A percentile compares a stretch with the other conserved stretches of the same genome.
Conservation (phyloP, 129 eudicot genomes). For the Ambrosia artemisiifolia region DNA sequence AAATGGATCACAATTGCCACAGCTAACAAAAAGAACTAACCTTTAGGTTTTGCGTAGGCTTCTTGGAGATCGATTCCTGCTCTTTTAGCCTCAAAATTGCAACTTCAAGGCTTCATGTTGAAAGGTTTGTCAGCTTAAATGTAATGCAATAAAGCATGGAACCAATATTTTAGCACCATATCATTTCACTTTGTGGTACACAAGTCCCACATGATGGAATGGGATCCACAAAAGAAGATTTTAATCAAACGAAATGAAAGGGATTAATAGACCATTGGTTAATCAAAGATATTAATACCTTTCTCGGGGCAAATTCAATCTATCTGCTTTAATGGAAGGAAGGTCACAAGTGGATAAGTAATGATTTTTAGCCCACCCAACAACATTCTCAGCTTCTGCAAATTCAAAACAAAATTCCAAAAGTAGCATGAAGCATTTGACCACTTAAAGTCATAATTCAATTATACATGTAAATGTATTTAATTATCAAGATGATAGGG, state of each 20-base stretch:
- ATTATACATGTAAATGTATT: neutral
- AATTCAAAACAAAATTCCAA: constrained; percentile 3
- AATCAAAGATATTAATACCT: constrained; percentile 51
- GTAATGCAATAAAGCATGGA: constrained; percentile 1
- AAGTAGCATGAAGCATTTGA: constrained; percentile 6
- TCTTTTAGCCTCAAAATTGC: constrained; percentile 81
- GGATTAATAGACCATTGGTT: neutral
- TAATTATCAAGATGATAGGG: neutral
- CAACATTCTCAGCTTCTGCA: constrained; percentile 90
- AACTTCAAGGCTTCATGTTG: constrained; percentile 62
- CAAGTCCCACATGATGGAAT: neutral
- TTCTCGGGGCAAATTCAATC: constrained; percentile 66
- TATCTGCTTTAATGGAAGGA: constrained; percentile 69
- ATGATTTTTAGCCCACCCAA: constrained; percentile 97
- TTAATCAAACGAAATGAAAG: neutral
- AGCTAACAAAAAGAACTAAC: constrained; percentile 27
- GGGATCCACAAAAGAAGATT: neutral
- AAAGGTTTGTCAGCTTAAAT: constrained; percentile 21
- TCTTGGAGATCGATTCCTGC: constrained; percentile 73
- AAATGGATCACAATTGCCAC: neutral
- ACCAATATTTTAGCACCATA: neutral
- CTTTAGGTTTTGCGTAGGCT: constrained; percentile 86
- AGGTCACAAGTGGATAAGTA: constrained; percentile 64
- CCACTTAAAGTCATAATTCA: constrained; percentile 2
- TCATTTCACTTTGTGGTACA: neutral